Conservation (phyloP, 139 green algal species). For the Coccomyxa sp. region DNA sequence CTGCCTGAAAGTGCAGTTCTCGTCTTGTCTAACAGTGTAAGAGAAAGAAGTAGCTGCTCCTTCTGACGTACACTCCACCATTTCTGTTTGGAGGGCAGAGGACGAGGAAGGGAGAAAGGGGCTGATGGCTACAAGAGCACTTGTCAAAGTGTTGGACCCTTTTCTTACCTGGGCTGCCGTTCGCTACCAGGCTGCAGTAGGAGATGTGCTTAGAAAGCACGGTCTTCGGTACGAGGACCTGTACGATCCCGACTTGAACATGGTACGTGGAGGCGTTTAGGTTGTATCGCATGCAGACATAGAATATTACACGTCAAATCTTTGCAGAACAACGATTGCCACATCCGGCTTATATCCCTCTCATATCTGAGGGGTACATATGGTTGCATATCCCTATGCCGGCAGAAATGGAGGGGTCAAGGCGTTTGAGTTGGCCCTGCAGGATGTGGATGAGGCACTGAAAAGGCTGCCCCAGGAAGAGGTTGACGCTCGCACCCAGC, state of each 20-base stretch:
- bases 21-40: too few species aligned
- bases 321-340: neutral
- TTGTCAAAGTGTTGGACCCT: conserved; percentile 55
- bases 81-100: too few species aligned
- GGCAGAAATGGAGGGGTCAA: neutral
- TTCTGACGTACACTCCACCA: too few species aligned
- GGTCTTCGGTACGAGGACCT: conserved; percentile 97
- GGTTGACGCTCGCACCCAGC: conserved; percentile 81
- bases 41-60: too few species aligned
- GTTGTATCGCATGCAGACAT: too few species aligned
- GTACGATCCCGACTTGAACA: conserved; percentile 80
- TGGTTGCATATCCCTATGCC: too few species aligned
- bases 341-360: neutral
- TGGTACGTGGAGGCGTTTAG: conserved; percentile 37
- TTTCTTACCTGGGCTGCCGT: conserved; percentile 41
- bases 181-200: conserved; percentile 70
- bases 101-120: neutral
- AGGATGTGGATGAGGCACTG: conserved; percentile 92
- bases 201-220: conserved; percentile 72
- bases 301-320: neutral
- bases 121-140: neutral
- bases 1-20: too few species aligned
- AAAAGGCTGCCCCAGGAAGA: conserved; percentile 83
- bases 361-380: neutral
- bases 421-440: neutral